phyloP scores from a whole-genome alignment of 2,329 filamentous ascomycete genomes.

The Penicillium sumatraense region DNA sequence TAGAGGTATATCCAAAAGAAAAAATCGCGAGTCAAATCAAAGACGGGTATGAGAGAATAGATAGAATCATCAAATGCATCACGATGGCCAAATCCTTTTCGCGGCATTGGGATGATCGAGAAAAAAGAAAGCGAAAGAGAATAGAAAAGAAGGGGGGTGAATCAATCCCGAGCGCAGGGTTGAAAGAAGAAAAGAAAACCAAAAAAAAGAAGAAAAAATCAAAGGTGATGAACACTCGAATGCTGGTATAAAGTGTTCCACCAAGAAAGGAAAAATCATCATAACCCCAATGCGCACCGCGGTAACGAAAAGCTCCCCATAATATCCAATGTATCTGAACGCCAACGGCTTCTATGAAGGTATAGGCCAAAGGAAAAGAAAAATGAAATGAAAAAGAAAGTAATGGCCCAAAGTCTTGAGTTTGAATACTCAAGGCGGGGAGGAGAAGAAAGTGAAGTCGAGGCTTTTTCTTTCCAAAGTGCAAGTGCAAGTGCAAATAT shows the following conservation, averaged over 20 bases:
- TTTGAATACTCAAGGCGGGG: neutral
- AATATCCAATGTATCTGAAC: slow-evolving; percentile 30
- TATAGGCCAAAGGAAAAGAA: slow-evolving; percentile 8
- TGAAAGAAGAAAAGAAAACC: neutral
- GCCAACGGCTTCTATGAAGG: slow-evolving; percentile 29
- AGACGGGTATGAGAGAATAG: slow-evolving; percentile 17
- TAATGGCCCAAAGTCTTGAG: no score
- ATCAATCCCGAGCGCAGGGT: neutral
- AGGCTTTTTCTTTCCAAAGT: slow-evolving; percentile 10
- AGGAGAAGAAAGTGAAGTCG: slow-evolving; percentile 1
- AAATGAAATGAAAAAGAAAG: slow-evolving; percentile 1
- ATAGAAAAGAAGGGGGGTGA: neutral
- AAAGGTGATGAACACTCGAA: neutral
- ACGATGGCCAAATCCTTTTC: slow-evolving; percentile 1
- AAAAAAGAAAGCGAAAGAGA: neutral
- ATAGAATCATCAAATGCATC: slow-evolving; percentile 17
- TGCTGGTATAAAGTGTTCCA: slow-evolving; percentile 5
- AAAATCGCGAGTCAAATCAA: neutral
- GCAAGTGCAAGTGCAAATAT: neutral
- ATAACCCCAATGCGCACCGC: slow-evolving; percentile 1
- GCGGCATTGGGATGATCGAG: neutral
- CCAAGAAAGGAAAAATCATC: neutral
- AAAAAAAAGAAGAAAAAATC: neutral
- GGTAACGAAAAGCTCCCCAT: neutral
- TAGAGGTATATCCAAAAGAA: slow-evolving; percentile 10